Evolutionary conservation across 345 rosid genomes (phyloP).

Genomic region (Eucalyptus albens): DNA sequence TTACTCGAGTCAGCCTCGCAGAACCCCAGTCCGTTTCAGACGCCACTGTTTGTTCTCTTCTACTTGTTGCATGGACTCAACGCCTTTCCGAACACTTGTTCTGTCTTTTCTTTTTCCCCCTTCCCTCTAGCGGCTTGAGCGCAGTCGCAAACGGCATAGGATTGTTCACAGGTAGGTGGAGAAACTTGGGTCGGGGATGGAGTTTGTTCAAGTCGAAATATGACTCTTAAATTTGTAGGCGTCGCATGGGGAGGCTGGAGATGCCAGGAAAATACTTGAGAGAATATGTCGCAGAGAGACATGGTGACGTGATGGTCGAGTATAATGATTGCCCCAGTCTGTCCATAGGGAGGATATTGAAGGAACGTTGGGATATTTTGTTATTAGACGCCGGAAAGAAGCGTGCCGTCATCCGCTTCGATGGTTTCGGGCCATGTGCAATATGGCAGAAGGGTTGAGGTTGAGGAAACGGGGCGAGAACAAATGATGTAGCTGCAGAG

Average conservation of each 20-base stretch:
- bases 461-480: conserved; percentile 29
- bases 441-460: conserved; percentile 45
- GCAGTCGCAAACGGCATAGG: no score
- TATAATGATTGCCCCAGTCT: conserved; percentile 49
- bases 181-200: conserved; percentile 40
- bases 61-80: no score
- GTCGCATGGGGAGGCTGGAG: conserved; percentile 39
- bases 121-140: no score
- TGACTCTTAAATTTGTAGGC: conserved; percentile 56
- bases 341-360: conserved; percentile 63
- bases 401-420: conserved; percentile 62
- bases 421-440: conserved; percentile 66
- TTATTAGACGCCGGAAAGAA: conserved; percentile 54
- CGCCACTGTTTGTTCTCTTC: no score
- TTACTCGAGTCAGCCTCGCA: no score
- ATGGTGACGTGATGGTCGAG: conserved; percentile 58
- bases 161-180: no score
- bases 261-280: conserved; percentile 52
- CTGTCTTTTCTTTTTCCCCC: no score
- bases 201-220: conserved; percentile 54
- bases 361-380: conserved; percentile 55
- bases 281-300: conserved; percentile 60
- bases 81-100: no score
- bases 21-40: no score
- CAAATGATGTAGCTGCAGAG: conserved; percentile 49